Percentiles rank a stretch among this genome's conserved stretches.
Conservation (phyloP, 192 early-diverging fungal species). For the Chytriomyces confervae region DNA sequence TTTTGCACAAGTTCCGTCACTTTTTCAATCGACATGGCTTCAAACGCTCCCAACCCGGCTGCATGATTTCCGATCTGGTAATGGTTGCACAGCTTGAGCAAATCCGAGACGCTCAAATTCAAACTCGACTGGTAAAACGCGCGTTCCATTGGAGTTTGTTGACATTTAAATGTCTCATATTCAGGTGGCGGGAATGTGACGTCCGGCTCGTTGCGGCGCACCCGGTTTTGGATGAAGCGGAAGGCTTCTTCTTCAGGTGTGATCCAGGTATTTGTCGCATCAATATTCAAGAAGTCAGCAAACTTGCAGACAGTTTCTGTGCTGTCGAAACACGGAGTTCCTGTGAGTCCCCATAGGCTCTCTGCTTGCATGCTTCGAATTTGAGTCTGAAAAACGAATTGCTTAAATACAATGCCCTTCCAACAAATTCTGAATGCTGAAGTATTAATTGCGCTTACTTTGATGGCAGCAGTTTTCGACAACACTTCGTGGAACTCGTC, state of each 20-base stretch:
- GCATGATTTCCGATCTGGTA: conserved; percentile 14
- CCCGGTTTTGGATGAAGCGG: conserved; percentile 19
- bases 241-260: neutral
- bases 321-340: conserved; percentile 12
- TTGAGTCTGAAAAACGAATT: neutral
- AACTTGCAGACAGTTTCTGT: conserved; percentile 2
- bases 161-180: neutral
- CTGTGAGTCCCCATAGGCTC: conserved; percentile 3
- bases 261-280: neutral
- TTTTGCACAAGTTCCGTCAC: conserved; percentile 20
- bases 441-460: too few relatives aligned
- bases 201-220: conserved; percentile 22
- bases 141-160: conserved; percentile 18
- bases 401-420: too few relatives aligned
- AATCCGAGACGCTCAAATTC: neutral
- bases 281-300: conserved; percentile 19
- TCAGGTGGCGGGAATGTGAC: conserved; percentile 6
- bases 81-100: conserved; percentile 27
- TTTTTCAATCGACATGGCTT: conserved; percentile 28
- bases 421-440: too few relatives aligned
- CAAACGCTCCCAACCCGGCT: neutral
- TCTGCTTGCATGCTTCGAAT: conserved; percentile 1
- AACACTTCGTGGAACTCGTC: conserved; percentile 31
- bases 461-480: neutral
- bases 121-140: conserved; percentile 21